Base-by-base conservation (phyloP, 331 rosid genomes). In the Acacia pycnantha region DNA sequence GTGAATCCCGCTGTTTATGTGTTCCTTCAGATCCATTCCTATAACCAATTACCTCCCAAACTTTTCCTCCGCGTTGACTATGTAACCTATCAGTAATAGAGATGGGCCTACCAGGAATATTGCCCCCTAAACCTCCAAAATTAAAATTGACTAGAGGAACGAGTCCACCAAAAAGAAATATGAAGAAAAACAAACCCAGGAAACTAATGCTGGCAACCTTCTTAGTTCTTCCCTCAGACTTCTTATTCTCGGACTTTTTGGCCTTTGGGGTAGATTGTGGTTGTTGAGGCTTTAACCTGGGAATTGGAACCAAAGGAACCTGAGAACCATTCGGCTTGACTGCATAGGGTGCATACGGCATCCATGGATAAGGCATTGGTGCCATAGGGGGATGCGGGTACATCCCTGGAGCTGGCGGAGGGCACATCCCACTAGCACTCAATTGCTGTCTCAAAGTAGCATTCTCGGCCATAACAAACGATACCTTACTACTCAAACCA, bases 191-290 rank as follows among this genome's bases (percentile, higher is more conserved):
- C 73, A 96, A 72, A 76, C 99, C 99, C 89, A 96, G 80, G 56
- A 94, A 89, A 87, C 98, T 96, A 86, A 96, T 89, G 82, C 97
- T 94, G 9, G 99, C 97, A 86, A 91, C 98, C 90, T 96, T 96
- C 92, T 92, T 96, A 77, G 98, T 89, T 78, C 86, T 90, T 77
- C 90, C 91, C 86, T 87, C 93, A 81, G 21, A 74, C 86, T 88
- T 93, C 87, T 83, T 92, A 78, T 85, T 77, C 82, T 84, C 91
- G 0, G 83, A 72, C 75, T 85, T 88, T 74, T 76, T 91, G 12
- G 31, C 54, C 88, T 80, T 91, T 1, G 89, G 77, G 1, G 84
- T 85, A 2, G 92, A 56, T 2, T 11, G 79, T 0, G 92, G 83
- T 50, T 76, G 90, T 64, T 84, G 90, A 40, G 93, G 74, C 85